Percentiles rank a stretch among this genome's conserved stretches.
phyloP scores from a whole-genome alignment of 2,329 filamentous ascomycete genomes.

The Gnomoniopsis smithogilvyi region DNA sequence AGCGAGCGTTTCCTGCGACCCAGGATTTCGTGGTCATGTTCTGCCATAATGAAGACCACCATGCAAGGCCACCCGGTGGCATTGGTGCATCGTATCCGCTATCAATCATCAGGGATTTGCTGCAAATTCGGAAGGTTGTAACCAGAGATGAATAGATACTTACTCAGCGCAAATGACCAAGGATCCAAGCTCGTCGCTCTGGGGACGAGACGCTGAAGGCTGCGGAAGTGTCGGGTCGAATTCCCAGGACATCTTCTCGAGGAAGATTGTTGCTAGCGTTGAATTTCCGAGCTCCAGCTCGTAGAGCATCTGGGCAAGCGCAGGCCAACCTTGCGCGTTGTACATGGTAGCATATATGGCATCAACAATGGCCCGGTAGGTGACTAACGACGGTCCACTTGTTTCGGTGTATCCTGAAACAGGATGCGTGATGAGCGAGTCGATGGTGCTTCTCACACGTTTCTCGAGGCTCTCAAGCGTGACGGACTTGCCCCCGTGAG shows the following conservation, averaged over 20 bases:
- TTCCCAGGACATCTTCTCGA: slow-evolving; percentile 37
- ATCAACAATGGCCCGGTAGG: slow-evolving; percentile 39
- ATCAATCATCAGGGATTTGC: not conserved
- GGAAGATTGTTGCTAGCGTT: slow-evolving; percentile 35
- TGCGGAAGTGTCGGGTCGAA: slow-evolving; percentile 37
- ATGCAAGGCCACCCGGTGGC: slow-evolving; percentile 19
- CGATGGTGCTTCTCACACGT: slow-evolving; percentile 37
- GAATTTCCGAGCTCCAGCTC: slow-evolving; percentile 44
- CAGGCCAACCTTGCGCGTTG: slow-evolving; percentile 39
- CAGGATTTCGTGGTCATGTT: slow-evolving; percentile 44
- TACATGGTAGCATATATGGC: slow-evolving; percentile 41
- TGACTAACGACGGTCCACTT: slow-evolving; percentile 41
- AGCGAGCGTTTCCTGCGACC: slow-evolving; percentile 45
- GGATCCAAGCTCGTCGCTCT: slow-evolving; percentile 35
- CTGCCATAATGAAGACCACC: slow-evolving; percentile 43
- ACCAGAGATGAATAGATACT: not conserved
- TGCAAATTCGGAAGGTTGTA: not conserved
- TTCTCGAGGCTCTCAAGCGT: slow-evolving; percentile 33
- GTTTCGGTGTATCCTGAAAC: slow-evolving; percentile 34
- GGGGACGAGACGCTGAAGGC: slow-evolving; percentile 25
- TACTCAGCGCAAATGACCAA: slow-evolving; percentile 44
- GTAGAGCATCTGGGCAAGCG: slow-evolving; percentile 36
- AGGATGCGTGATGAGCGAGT: slow-evolving; percentile 35
- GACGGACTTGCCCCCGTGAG: slow-evolving; percentile 26
- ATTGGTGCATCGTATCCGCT: not conserved